A percentile compares a stretch with the other conserved stretches of the same genome.
Evolutionary conservation across 257 asterid species (phyloP).

Genomic region (Solanum dulcamara): DNA sequence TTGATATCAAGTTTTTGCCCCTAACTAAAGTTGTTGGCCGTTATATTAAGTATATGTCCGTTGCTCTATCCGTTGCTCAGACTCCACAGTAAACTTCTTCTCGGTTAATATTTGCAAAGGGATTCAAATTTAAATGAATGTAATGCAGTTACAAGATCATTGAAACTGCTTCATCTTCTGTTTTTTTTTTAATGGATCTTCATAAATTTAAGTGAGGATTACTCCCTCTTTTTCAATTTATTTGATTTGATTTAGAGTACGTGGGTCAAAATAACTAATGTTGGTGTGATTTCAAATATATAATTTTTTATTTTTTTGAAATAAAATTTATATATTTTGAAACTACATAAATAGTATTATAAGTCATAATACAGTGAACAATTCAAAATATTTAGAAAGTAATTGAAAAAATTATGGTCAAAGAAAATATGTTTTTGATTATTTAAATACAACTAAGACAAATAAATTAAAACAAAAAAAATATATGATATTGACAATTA

Average conservation of each 20-base stretch:
- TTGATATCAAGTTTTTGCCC: neutral
- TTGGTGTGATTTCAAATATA: neutral
- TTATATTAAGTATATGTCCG: neutral
- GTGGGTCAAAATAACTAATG: neutral
- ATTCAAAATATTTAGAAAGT: too few relatives aligned
- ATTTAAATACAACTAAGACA: too few relatives aligned
- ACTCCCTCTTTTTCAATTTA: neutral
- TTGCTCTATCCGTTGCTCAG: constrained; percentile 9
- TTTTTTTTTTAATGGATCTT: neutral
- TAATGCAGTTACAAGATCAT: neutral
- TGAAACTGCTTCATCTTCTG: neutral
- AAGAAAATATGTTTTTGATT: too few relatives aligned
- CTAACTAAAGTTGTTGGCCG: neutral
- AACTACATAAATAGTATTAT: too few relatives aligned
- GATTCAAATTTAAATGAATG: neutral
- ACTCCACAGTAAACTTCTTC: neutral
- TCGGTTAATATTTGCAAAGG: neutral
- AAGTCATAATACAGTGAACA: too few relatives aligned
- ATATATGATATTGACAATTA: too few relatives aligned
- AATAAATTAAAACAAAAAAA: too few relatives aligned
- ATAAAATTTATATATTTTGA: too few relatives aligned
- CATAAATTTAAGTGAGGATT: neutral
- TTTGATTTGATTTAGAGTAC: neutral
- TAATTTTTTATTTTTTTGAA: too few relatives aligned
- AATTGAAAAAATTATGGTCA: too few relatives aligned